These are phyloP conservation scores for Globisporangium lucens DNA, from an alignment of 352 stramenopile species.

Conservation along the genomic window DNA sequence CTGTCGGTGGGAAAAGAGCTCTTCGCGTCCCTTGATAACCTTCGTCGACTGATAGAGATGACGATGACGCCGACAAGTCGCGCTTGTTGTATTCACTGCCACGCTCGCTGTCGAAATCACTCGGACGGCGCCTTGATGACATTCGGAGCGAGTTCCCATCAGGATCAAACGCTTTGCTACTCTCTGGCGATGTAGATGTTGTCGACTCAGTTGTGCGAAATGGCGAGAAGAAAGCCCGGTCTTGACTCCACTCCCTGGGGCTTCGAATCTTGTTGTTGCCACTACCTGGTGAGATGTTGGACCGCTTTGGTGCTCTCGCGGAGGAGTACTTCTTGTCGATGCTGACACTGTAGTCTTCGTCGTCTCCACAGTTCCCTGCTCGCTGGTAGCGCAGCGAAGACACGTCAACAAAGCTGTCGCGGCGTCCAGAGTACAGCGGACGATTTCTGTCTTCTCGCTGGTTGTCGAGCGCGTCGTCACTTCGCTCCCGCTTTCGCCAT, in stretches of 20 bases:
- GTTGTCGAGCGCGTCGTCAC: not conserved
- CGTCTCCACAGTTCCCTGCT: not conserved
- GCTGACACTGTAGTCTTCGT: not conserved
- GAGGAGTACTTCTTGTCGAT: not conserved
- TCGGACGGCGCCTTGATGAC: not conserved
- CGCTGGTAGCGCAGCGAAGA: constrained; percentile 3
- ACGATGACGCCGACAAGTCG: not conserved
- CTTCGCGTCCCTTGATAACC: not conserved
- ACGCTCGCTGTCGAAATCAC: not conserved
- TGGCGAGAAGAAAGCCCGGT: constrained; percentile 7
- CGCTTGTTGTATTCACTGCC: not conserved
- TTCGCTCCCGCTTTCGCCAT: not conserved
- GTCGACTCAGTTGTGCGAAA: not conserved
- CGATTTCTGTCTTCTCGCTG: constrained; percentile 1
- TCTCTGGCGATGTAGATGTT: not conserved
- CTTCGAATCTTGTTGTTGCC: not conserved
- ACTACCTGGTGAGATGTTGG: not conserved
- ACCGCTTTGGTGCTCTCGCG: not conserved
- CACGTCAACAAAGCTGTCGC: constrained; percentile 6
- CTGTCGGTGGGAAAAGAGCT: not conserved
- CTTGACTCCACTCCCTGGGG: not conserved
- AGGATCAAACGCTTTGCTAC: not conserved
- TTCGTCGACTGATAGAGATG: not conserved
- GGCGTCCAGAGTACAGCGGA: not conserved
- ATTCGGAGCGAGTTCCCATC: not conserved